Percentiles rank a stretch among this genome's conserved stretches.
Conservation (phyloP, 306 rosid genomes). For the Quercus alba region DNA sequence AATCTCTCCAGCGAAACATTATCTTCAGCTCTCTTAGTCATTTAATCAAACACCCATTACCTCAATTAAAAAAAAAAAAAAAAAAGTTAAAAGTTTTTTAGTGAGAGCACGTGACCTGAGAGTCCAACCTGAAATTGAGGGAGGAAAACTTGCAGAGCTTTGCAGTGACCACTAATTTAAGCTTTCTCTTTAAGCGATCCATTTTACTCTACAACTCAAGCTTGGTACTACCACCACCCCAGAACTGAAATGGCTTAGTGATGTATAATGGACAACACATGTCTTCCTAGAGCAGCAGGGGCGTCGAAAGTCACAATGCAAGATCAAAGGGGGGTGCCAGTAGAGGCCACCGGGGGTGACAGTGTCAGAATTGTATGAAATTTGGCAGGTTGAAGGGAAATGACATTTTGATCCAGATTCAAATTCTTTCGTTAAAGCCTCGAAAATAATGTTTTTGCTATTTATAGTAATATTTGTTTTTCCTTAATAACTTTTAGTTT, state of each 20-base stretch:
- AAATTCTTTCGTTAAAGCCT: too few relatives aligned
- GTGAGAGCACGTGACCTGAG: constrained; percentile 44
- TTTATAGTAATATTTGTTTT: too few relatives aligned
- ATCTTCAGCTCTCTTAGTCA: neutral
- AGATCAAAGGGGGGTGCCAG: too few relatives aligned
- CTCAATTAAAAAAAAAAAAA: neutral
- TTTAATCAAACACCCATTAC: neutral
- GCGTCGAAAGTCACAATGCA: too few relatives aligned
- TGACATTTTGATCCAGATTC: too few relatives aligned
- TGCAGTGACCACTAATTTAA: constrained; percentile 60
- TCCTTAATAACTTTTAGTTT: too few relatives aligned
- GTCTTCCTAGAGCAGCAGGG: too few relatives aligned
- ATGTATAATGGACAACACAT: too few relatives aligned
- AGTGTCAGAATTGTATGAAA: too few relatives aligned
- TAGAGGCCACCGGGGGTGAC: too few relatives aligned
- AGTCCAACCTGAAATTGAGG: constrained; percentile 48
- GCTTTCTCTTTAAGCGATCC: constrained; percentile 33
- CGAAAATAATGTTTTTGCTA: too few relatives aligned
- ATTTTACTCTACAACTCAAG: constrained; percentile 43
- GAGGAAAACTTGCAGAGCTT: constrained; percentile 53
- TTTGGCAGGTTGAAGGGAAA: too few relatives aligned
- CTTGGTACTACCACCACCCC: constrained; percentile 17
- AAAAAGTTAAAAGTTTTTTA: neutral
- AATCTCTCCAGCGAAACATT: neutral
- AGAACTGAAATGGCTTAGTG: constrained; percentile 29